Evolutionary conservation across 2,329 filamentous ascomycete species (phyloP).

Genomic region (Xylaria polymorpha): DNA sequence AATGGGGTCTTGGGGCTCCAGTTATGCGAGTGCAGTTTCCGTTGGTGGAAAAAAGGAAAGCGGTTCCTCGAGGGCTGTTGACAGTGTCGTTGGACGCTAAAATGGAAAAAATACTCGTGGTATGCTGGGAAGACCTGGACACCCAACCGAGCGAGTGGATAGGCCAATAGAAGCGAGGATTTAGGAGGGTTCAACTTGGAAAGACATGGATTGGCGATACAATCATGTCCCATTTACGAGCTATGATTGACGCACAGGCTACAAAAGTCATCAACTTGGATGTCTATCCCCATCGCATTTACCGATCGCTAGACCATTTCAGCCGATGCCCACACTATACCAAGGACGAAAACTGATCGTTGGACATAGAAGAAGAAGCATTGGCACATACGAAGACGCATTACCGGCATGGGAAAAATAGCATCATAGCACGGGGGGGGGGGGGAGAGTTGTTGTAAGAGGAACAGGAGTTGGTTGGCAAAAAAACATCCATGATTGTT

Average conservation of each 20-base stretch:
- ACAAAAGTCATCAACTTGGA: constrained; percentile 33
- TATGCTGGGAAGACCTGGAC: constrained; percentile 15
- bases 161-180: constrained; percentile 20
- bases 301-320: constrained; percentile 27
- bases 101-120: constrained; percentile 8
- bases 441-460: constrained; percentile 35
- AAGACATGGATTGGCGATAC: constrained; percentile 28
- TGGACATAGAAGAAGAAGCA: constrained; percentile 34
- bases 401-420: constrained; percentile 39
- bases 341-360: constrained; percentile 29
- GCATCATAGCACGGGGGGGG: constrained; percentile 34
- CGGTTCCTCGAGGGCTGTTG: constrained; percentile 44
- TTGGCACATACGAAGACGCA: constrained; percentile 39
- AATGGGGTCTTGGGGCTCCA: constrained; percentile 48
- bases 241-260: constrained; percentile 32
- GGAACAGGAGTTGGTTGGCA: constrained; percentile 43
- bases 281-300: constrained; percentile 24
- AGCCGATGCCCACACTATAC: constrained; percentile 13
- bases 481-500: constrained; percentile 35
- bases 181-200: constrained; percentile 14
- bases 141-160: constrained; percentile 16
- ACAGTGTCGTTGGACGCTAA: constrained; percentile 49
- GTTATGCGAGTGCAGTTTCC: constrained; percentile 50
- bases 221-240: constrained; percentile 21
- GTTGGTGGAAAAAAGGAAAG: constrained; percentile 48